phyloP scores from a whole-genome alignment of 352 stramenopile species.

The Pythium aphanidermatum region DNA sequence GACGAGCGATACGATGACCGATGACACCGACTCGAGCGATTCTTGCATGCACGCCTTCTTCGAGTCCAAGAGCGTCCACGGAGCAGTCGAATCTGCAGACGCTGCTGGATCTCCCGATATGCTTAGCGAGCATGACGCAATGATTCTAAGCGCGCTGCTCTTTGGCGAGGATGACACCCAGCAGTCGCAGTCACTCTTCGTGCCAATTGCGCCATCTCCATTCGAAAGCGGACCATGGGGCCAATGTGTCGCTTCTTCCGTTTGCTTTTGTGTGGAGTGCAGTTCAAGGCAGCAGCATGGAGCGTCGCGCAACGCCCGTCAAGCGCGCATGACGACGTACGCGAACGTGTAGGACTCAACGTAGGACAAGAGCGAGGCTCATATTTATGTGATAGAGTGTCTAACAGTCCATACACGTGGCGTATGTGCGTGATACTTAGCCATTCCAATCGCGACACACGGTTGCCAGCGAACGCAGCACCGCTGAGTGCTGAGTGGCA shows the following conservation, averaged over 20 bases:
- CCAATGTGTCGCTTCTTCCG: background rate
- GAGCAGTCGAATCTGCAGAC: slow-evolving; percentile 10
- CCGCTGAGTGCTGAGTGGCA: too few relatives aligned
- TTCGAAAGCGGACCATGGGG: too few relatives aligned
- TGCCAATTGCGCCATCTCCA: too few relatives aligned
- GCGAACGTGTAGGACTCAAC: slow-evolving; percentile 1
- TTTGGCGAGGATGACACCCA: slow-evolving; percentile 11
- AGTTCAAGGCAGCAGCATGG: too few relatives aligned
- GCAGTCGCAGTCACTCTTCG: background rate
- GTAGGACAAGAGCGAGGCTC: too few relatives aligned
- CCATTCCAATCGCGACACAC: too few relatives aligned
- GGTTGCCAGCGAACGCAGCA: too few relatives aligned
- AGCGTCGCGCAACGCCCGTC: background rate
- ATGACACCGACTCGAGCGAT: slow-evolving; percentile 1
- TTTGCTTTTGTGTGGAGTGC: too few relatives aligned
- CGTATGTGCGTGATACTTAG: too few relatives aligned
- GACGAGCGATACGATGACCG: slow-evolving; percentile 1
- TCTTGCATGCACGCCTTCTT: too few relatives aligned
- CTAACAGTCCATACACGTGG: too few relatives aligned
- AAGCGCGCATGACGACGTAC: slow-evolving; percentile 1
- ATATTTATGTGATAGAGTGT: slow-evolving; percentile 4
- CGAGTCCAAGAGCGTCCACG: too few relatives aligned
- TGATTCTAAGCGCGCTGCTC: slow-evolving; percentile 15
- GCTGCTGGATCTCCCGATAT: slow-evolving; percentile 5
- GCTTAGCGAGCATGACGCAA: slow-evolving; percentile 11